These are phyloP conservation scores for Nosema muscidifuracis DNA, from an alignment of 371 early-diverging fungal species.

Conservation along the genomic window DNA sequence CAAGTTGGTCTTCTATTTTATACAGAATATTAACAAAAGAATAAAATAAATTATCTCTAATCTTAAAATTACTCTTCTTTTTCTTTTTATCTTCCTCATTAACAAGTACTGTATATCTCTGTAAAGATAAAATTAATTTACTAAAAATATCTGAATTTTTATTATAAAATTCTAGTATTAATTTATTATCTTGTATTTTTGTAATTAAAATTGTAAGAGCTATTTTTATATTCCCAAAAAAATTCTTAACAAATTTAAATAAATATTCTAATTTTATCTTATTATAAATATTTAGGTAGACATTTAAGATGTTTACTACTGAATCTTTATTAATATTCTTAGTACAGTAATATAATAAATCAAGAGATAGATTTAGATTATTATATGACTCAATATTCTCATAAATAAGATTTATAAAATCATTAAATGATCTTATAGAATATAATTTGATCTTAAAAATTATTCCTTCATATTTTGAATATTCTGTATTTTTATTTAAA, in stretches of 20 bases:
- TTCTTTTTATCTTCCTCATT: background rate
- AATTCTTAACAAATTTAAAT: background rate
- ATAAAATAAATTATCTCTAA: background rate
- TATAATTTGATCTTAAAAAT: background rate
- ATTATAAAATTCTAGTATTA: slow-evolving; percentile 1
- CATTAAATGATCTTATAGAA: background rate
- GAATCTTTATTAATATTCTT: background rate
- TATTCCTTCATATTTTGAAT: background rate
- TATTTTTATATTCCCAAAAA: slow-evolving; percentile 3
- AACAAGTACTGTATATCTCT: background rate
- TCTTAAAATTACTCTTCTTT: background rate
- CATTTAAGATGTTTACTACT: background rate
- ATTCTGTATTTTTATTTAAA: too few relatives aligned
- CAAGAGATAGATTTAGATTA: background rate
- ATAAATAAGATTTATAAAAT: background rate
- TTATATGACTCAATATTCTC: background rate
- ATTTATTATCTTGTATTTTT: background rate
- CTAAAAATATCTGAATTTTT: background rate
- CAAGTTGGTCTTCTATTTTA: background rate
- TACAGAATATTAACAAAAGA: background rate
- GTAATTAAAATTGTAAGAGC: background rate
- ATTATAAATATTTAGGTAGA: background rate
- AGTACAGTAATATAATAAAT: background rate
- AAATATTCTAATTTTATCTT: background rate
- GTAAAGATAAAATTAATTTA: background rate